phyloP scores from a whole-genome alignment of 345 rosid genomes.

The Populus alba region DNA sequence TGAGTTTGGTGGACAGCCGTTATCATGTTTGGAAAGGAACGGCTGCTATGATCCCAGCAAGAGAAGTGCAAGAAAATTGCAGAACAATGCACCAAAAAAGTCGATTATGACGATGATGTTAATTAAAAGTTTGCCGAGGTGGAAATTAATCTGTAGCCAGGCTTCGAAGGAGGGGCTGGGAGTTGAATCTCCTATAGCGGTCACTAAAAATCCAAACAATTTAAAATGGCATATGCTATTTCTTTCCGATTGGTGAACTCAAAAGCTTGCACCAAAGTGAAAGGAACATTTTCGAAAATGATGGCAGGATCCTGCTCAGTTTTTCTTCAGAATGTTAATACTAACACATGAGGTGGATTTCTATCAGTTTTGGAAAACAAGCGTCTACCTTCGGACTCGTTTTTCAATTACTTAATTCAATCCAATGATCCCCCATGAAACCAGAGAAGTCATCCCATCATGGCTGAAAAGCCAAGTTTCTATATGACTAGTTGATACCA shows the following conservation, averaged over 20 bases:
- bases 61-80: not conserved
- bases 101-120: not conserved
- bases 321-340: not conserved
- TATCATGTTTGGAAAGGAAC: not conserved
- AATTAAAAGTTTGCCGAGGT: not conserved
- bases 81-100: not conserved
- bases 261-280: not conserved
- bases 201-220: not conserved
- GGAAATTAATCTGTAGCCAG: not conserved
- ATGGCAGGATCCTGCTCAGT: not conserved
- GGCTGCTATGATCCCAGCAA: not conserved
- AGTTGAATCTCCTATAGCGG: not conserved
- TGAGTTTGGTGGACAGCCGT: not conserved
- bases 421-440: not conserved
- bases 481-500: slow-evolving; percentile 25
- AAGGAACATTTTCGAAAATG: not conserved
- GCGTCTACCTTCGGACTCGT: not conserved
- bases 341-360: not conserved
- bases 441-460: not conserved
- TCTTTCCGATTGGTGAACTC: not conserved
- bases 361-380: not conserved
- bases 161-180: not conserved
- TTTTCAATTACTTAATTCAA: not conserved
- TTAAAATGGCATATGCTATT: not conserved
- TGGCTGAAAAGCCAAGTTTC: not conserved